Evolutionary conservation across 352 stramenopile genomes (phyloP), one percentile per base, ranked within the genome.

Genomic region (Pythium rhizo-oryzae): DNA sequence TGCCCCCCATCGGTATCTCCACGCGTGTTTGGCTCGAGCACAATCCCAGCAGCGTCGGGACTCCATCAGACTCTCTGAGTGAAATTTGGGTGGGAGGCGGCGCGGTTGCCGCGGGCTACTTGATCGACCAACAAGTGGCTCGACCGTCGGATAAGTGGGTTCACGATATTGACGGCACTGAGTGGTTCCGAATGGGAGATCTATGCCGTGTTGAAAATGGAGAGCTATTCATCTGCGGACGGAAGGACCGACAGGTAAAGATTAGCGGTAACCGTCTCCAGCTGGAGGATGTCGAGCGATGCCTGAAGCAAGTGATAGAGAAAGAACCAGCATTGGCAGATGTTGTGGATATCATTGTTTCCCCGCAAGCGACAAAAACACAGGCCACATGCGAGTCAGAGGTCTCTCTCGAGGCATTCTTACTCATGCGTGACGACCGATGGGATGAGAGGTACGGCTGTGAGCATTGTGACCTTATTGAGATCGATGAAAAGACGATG

Each of bases 181-280:
- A 62, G 21, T 79, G 76, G 76, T 82, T 80, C 49, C 52, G 60
- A 13, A 91, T 70, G 54, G 79, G 81, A 5, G 83, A 91, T 63
- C 66, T 71, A 41, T 88, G 79, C 49, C 71, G 59, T 16, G 61
- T 80, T 5, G 12, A 78, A 23, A 59, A 68, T 54, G 65, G 58
- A 19, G 53, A 62, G 33, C 35, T 91, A 4, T 90, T 75, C 53
- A 79, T 79, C 21, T 74, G 69, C 25, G 81, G 81, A 9, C 81
- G 83, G 18, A 65, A 52, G 2, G 83, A 91, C 60, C 65, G 72
- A 39, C 67, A 75, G 37, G 73, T 91, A 11, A 91, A 91, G 55
- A 77, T 90, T 59, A 69, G 79, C 25, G 83, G 83, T 33, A 78
- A 85, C 19, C 71, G 74, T 23, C 56, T 91, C 24, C 72, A 84